Conservation (phyloP, 2,329 filamentous ascomycete species). For the Penicillium sp. region DNA sequence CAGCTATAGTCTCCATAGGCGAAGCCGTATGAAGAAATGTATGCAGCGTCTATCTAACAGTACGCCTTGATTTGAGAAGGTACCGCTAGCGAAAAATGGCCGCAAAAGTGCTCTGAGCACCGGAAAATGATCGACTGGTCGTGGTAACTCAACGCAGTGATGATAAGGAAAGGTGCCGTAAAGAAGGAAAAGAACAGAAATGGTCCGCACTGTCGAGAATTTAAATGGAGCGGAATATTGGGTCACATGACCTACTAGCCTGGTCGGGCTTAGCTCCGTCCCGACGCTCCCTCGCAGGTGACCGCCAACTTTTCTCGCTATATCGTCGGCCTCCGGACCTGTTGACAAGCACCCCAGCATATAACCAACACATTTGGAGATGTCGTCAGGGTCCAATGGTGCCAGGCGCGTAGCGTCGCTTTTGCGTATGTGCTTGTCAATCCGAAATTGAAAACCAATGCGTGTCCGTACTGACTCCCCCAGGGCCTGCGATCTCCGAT, state of each 20-base stretch:
- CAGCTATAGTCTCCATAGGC: too few species aligned
- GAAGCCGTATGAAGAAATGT: too few species aligned
- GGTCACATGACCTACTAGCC: too few species aligned
- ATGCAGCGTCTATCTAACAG: constrained; percentile 95
- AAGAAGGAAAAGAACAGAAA: constrained; percentile 34
- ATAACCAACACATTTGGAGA: too few species aligned
- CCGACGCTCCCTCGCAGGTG: too few species aligned
- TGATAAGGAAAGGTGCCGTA: constrained; percentile 94
- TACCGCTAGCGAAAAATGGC: constrained; percentile 98
- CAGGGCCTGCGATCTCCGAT: constrained; percentile 33
- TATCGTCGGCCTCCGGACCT: too few species aligned
- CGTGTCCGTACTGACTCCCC: constrained; percentile 14
- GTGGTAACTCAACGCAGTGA: constrained; percentile 64
- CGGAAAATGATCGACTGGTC: constrained; percentile 82
- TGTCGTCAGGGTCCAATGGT: constrained; percentile 37
- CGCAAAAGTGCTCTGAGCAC: constrained; percentile 72
- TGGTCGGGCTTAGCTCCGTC: too few species aligned
- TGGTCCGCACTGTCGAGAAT: too few species aligned
- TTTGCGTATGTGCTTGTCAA: constrained; percentile 34
- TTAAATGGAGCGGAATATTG: too few species aligned
- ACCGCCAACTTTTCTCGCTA: too few species aligned
- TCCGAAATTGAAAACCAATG: constrained; percentile 1
- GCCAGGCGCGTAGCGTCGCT: constrained; percentile 34
- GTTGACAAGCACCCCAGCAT: too few species aligned
- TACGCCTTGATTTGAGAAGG: constrained; percentile 69